Evolutionary conservation across 2,329 filamentous ascomycete species (phyloP), one percentile per base, ranked within the genome.

Genomic region (Polytolypa hystricis): DNA sequence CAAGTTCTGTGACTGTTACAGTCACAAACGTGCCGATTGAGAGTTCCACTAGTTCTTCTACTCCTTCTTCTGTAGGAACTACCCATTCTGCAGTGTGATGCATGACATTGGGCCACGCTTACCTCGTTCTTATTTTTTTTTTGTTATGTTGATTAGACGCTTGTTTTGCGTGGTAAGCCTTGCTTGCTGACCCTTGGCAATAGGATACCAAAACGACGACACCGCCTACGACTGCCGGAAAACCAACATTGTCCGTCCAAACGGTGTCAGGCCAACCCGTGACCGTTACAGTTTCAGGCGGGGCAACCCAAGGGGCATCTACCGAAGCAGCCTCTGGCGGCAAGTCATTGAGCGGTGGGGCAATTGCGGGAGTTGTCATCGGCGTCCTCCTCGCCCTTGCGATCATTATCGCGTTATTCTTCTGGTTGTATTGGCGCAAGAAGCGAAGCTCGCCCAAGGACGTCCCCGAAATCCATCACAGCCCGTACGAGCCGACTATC

Each of bases 291-390:
- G 36, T 50, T 18, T 33, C 42, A 11, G 27, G 45, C 1, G 30
- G 38, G 9, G 12, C 50, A 2, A 47, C 42, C 3, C 32, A 51
- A 20, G 41, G 44, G 1, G 21, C 50, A 8, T 39, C 42, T 28
- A 36, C 46, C 8, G 40, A 47, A 2, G 35, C 46, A 5, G 38
- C 35, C 23, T 46, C 34, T 6, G 6, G 11, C n/a, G 37, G 44
- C 12, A 55, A 52, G 14, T 47, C 51, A 9, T 38, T 66, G 23
- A 60, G 56, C 23, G 55, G 55, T 12, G 64, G 64, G 20, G 55
- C 57, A 8, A 62, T 66, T 39, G 63, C 62, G 4, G 64, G 64
- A 18, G 58, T 66, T 33, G 60, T 64, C 3, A 51, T 66, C 18
- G 64, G 63, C 39, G 49, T 58, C 9, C 42, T 64, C 14, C 52